A percentile compares a stretch with the other conserved stretches of the same genome.
Conservation (phyloP, 371 early-diverging fungal species). For the Dichotomocladium elegans region DNA sequence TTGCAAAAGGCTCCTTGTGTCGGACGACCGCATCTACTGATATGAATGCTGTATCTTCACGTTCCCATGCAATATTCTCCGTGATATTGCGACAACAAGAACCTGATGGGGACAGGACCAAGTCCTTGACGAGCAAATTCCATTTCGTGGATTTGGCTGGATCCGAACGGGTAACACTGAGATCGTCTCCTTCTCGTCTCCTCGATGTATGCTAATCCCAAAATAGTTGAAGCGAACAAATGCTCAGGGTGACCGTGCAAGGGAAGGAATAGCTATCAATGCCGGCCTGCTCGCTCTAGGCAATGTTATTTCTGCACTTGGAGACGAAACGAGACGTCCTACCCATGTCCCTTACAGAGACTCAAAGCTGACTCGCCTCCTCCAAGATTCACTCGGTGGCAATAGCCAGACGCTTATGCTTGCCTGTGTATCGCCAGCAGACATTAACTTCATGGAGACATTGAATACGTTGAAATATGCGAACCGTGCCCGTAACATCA, state of each 20-base stretch:
- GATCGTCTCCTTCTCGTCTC: not conserved
- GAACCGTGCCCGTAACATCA: conserved; percentile 82
- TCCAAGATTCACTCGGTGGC: conserved; percentile 97
- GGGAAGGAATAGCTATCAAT: conserved; percentile 98
- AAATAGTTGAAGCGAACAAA: conserved; percentile 84
- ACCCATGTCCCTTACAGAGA: conserved; percentile 94
- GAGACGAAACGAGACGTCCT: conserved; percentile 70
- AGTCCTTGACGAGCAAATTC: conserved; percentile 60
- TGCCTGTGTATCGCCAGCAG: conserved; percentile 85
- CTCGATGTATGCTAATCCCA: not conserved
- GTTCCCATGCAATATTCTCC: conserved; percentile 98
- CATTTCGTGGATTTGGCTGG: conserved; percentile 98
- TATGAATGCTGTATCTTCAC: conserved; percentile 94
- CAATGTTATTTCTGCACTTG: conserved; percentile 97
- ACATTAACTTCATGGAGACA: conserved; percentile 83
- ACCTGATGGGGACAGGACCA: conserved; percentile 22
- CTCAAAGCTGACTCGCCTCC: conserved; percentile 94
- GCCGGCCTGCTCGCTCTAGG: conserved; percentile 96
- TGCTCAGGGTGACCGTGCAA: conserved; percentile 90
- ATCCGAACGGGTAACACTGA: conserved; percentile 39
- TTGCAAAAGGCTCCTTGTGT: conserved; percentile 77
- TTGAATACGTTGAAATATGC: conserved; percentile 92
- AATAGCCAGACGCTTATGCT: conserved; percentile 91
- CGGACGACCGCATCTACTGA: conserved; percentile 96
- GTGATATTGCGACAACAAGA: conserved; percentile 68